Base-by-base conservation (phyloP, 768 basidiomycete species). In the Kwoniella bestiolae region DNA sequence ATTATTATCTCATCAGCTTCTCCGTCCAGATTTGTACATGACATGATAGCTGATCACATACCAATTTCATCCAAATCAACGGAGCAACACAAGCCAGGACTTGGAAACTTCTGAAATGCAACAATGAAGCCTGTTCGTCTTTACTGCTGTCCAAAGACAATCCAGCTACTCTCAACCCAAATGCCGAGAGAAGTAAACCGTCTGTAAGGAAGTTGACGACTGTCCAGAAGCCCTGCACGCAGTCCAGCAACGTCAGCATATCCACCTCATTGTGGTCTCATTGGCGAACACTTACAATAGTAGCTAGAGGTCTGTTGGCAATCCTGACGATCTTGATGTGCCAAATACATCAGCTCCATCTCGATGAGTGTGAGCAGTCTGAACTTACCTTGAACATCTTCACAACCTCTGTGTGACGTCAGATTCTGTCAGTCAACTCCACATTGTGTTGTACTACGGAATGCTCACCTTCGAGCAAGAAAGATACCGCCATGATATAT, bases 71-170 rank as follows among this genome's bases (percentile, higher is more conserved):
- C 93, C 92, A 95, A 49, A 94, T 89, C 55, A 95, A 85, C 0
- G 92, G 92, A 2, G 91, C 86, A 5, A 90, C 92, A 80, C 89
- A 92, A 82, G 91, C 91, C 41, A 96, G 82, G 29, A 92, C 85
- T 75, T 94, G 92, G 82, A 96, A 97, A 79, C 93, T 94, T 63
- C 80, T 84, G 16, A 92, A 72, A 35, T 79, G 80, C 12, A 77
- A 64, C 6, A 73, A 45, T 68, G 58, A 85, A 84, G 74, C 75
- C 25, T 68, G 56, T 6, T 79, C 71, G 38, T 65, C 87, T 72
- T 56, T 75, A 69, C 26, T 76, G 74, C 21, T 82, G 11, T 58
- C 67, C 55, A 69, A 45, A 80, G 57, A 80, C 63, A 66, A 84
- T 81, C 92, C 88, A 4, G 83, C 78, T 1, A 94, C 71, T 32